These are phyloP conservation scores for Coffea humblotiana DNA, from an alignment of 305 asterid genomes.

Conservation along the genomic window DNA sequence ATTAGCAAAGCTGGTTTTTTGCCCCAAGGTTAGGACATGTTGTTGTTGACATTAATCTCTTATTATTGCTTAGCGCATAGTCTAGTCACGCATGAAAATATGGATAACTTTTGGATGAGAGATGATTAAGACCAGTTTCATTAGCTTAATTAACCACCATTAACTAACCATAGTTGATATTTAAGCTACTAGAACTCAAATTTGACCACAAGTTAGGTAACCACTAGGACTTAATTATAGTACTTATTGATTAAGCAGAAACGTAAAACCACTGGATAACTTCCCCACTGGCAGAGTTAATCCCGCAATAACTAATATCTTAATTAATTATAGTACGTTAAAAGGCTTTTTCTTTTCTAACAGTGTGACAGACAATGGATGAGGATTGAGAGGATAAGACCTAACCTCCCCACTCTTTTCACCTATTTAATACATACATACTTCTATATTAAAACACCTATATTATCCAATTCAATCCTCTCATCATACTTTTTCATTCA, in stretches of 20 bases:
- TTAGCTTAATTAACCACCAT: neutral
- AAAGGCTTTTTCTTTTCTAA: constrained; percentile 13
- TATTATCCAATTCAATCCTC: constrained; percentile 19
- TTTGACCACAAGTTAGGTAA: neutral
- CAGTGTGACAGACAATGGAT: constrained; percentile 41
- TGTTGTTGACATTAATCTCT: constrained; percentile 3
- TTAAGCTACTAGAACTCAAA: neutral
- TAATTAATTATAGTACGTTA: constrained; percentile 23
- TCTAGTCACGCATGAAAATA: neutral
- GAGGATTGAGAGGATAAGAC: constrained; percentile 60
- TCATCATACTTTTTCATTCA: constrained; percentile 14
- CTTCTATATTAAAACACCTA: neutral
- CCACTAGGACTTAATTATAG: neutral
- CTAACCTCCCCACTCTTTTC: constrained; percentile 38
- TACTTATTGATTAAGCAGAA: neutral
- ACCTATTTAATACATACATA: neutral
- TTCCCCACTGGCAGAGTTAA: constrained; percentile 10
- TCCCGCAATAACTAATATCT: constrained; percentile 9
- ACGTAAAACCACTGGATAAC: constrained; percentile 12
- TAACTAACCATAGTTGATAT: neutral
- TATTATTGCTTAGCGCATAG: neutral
- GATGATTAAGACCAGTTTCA: neutral
- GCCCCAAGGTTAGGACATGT: neutral
- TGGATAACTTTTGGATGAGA: neutral
- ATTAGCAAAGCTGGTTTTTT: neutral